A percentile compares a stretch with the other conserved stretches of the same genome.
phyloP scores from a whole-genome alignment of 1,284 basidiomycete genomes.

The Cryptococcus depauperatus region DNA sequence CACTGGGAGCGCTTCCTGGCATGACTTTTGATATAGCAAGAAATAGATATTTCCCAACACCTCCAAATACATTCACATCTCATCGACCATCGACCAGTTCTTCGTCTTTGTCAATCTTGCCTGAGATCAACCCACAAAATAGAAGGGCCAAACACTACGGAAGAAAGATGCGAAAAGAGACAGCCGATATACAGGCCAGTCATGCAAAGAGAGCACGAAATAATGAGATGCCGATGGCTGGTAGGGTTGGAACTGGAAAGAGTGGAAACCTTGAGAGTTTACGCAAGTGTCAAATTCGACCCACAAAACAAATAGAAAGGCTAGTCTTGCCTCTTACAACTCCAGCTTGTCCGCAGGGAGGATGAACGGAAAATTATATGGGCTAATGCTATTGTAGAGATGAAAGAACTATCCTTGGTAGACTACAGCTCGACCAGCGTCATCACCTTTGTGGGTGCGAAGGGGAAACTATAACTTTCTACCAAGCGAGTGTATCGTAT shows the following conservation, averaged over 20 bases:
- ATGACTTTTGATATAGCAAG: constrained; percentile 34
- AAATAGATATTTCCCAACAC: constrained; percentile 37
- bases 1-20: constrained; percentile 35
- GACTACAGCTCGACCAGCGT: constrained; percentile 7
- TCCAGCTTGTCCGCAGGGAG: neutral
- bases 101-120: neutral
- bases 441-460: constrained; percentile 22
- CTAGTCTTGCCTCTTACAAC: too few relatives aligned
- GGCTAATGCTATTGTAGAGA: neutral
- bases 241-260: too few relatives aligned
- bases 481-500: constrained; percentile 20
- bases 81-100: neutral
- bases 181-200: neutral
- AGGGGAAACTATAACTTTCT: constrained; percentile 25
- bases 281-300: too few relatives aligned
- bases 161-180: neutral
- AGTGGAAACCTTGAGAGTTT: neutral
- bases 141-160: neutral
- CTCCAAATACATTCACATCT: constrained; percentile 4
- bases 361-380: neutral
- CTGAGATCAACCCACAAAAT: neutral
- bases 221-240: constrained; percentile 1
- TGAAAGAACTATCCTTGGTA: constrained; percentile 5
- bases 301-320: neutral
- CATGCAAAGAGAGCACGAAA: neutral